Percentiles rank a stretch among this genome's conserved stretches.
Evolutionary conservation across 1,139 yeast genomes (phyloP).

Genomic region (Blastobotrys capitulatus): DNA sequence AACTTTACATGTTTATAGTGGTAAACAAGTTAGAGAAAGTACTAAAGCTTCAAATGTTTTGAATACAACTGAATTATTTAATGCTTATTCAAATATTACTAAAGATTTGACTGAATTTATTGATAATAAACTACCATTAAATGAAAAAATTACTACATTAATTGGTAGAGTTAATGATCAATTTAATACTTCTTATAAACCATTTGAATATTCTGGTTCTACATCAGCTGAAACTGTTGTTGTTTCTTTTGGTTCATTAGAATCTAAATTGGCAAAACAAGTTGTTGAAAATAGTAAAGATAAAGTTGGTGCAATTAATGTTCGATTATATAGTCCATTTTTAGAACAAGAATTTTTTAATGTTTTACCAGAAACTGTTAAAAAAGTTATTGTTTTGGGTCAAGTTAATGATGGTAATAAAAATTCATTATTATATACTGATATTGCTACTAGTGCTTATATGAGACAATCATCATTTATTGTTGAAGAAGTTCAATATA

Average conservation of each 20-base stretch:
- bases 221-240: conserved; percentile 60
- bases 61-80: conserved; percentile 42
- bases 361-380: conserved; percentile 53
- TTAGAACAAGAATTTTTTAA: conserved; percentile 57
- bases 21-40: conserved; percentile 56
- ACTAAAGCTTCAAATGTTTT: conserved; percentile 45
- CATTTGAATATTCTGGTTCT: conserved; percentile 69
- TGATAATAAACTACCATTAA: conserved; percentile 11
- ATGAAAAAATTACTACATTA: conserved; percentile 8
- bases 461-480: conserved; percentile 22
- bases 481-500: conserved; percentile 30
- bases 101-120: conserved; percentile 18
- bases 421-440: conserved; percentile 48
- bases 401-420: conserved; percentile 38
- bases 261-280: conserved; percentile 48
- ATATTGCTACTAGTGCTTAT: conserved; percentile 69
- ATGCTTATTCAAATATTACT: conserved; percentile 38
- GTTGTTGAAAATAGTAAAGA: conserved; percentile 38
- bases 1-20: conserved; percentile 72
- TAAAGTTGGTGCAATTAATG: conserved; percentile 59
- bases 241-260: conserved; percentile 72
- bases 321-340: conserved; percentile 61
- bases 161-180: conserved; percentile 20
- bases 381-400: conserved; percentile 60
- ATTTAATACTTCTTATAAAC: conserved; percentile 54